Conservation (phyloP, 78 protist species). For the Diacronema lutheri region DNA sequence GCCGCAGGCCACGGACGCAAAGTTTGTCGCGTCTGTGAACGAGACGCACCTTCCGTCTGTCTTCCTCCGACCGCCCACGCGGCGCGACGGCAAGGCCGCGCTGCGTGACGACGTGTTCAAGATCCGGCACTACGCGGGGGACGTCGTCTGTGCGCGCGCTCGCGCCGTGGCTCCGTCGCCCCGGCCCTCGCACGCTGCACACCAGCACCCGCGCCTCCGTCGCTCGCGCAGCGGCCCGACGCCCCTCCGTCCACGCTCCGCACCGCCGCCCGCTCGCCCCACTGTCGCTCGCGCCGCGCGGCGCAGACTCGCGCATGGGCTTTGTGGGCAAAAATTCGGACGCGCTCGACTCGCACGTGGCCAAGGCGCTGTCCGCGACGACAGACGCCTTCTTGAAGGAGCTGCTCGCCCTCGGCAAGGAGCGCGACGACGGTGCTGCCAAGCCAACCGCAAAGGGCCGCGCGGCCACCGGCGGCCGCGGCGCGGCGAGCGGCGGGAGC, state of each 20-base stretch:
- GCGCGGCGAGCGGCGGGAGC: not conserved
- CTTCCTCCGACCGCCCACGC: too few species aligned
- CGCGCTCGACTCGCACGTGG: constrained; percentile 57
- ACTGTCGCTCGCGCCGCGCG: too few species aligned
- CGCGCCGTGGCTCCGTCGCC: too few species aligned
- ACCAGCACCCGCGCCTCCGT: too few species aligned
- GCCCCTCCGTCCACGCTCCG: too few species aligned
- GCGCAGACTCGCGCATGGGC: constrained; percentile 12
- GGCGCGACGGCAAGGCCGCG: too few species aligned
- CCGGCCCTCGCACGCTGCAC: too few species aligned
- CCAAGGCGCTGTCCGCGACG: constrained; percentile 5
- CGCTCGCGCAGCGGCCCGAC: too few species aligned
- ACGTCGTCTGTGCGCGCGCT: too few species aligned
- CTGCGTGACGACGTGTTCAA: not conserved
- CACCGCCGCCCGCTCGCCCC: too few species aligned
- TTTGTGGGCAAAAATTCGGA: constrained; percentile 70
- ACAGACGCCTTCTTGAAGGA: not conserved
- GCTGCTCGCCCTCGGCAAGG: constrained; percentile 28
- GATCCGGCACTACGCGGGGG: constrained; percentile 58
- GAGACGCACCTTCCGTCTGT: not conserved
- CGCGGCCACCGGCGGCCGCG: constrained; percentile 14
- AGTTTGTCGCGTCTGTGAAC: constrained; percentile 33
- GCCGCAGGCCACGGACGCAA: not conserved
- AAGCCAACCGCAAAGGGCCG: too few species aligned
- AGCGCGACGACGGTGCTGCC: constrained; percentile 67